These are phyloP conservation scores for Lenwebbia sp. DNA, from an alignment of 345 rosid genomes.

Conservation along the genomic window DNA sequence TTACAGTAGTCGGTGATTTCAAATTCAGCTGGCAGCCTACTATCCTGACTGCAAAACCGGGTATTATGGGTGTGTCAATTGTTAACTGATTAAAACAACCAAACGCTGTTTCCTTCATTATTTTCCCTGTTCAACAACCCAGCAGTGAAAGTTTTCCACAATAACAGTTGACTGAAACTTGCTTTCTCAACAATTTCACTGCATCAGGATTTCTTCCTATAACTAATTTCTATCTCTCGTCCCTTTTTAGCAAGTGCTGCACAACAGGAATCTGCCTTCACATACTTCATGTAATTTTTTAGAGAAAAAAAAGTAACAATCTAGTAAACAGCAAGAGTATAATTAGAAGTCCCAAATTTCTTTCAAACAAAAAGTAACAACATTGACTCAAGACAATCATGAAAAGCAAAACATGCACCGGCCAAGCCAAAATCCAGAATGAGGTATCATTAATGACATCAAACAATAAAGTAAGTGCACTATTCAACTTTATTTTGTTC, in stretches of 20 bases:
- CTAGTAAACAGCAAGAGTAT: neutral
- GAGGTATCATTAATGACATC: neutral
- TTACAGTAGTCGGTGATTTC: slow-evolving; percentile 87
- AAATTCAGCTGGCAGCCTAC: slow-evolving; percentile 96
- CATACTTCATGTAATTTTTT: neutral
- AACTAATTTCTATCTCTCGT: neutral
- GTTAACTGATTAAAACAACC: neutral
- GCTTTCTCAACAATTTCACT: neutral
- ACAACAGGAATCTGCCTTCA: neutral
- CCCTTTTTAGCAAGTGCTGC: neutral
- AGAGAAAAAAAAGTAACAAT: neutral
- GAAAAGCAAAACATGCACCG: neutral
- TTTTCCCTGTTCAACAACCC: neutral
- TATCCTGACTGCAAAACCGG: slow-evolving; percentile 74
- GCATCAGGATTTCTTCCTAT: neutral
- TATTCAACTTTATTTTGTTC: neutral
- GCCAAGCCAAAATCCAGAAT: neutral
- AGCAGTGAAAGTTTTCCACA: neutral
- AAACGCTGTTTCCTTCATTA: neutral
- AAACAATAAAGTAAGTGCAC: neutral
- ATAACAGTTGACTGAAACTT: neutral
- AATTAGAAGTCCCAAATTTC: neutral
- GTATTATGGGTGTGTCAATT: slow-evolving; percentile 6
- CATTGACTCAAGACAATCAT: neutral
- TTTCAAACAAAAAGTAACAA: neutral